Base-by-base conservation (phyloP, 2,329 filamentous ascomycete species). In the Pseudocercospora musae region DNA sequence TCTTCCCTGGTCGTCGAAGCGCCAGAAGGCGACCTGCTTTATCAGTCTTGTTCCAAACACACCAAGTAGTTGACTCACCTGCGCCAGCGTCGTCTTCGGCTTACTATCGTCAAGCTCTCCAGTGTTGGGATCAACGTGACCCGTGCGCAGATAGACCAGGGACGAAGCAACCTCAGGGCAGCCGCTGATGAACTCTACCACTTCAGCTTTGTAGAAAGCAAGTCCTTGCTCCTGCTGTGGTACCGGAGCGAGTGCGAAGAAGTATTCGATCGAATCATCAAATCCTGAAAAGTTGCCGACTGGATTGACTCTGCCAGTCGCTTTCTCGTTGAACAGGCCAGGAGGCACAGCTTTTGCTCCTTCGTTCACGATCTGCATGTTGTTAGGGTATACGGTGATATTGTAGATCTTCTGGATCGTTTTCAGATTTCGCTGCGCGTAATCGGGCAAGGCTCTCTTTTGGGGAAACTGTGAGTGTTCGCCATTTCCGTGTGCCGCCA, bases 211-310 rank as follows among this genome's bases (percentile, higher is more conserved):
- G 57, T 67, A 68, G 42, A 73, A 60, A 2, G 59, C 67, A n/a
- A 64, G 44, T 7, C 69, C 66, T 6, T 73, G 72, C 11, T 64
- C 60, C 21, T 63, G 65, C 11, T 64, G 54, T 5, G 72, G 73
- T 7, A 74, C 55, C 1, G 77, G 77, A 4, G 79, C 72, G 3
- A 81, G 71, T 5, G 77, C 77, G 62, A 80, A 80, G 66, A 81
- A 80, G 68, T 79, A 80, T 69, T 80, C 78, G 59, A 78, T 77
- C 31, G 75, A 77, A 54, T 79, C 75, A 23, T 77, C 72, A 59
- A 79, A 79, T n/a, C 75, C 75, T 6, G 69, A 71, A 66, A 80
- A 81, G 53, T 78, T 76, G 59, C 79, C 79, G 3, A 80, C 69
- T 2, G 79, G 78, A 8, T 75, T 72, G 53, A 80, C 75, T 1